Percentiles rank a stretch among this genome's conserved stretches.
phyloP scores from a whole-genome alignment of 148 eudicot genomes.

The Chenopodium suecicum region DNA sequence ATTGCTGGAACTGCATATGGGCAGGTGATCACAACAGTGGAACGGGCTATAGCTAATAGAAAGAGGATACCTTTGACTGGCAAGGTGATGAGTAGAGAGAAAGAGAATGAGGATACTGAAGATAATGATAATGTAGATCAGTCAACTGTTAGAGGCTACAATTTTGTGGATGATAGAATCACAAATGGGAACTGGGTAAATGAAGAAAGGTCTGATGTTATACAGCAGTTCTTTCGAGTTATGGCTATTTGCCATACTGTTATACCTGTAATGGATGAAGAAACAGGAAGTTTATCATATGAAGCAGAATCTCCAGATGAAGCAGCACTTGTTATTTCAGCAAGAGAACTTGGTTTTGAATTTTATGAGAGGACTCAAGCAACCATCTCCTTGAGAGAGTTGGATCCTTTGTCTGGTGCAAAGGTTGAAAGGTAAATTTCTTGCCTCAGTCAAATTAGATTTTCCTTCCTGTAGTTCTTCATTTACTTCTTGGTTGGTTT shows the following conservation, averaged over 20 bases:
- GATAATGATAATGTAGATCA: constrained; percentile 21
- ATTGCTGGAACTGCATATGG: constrained; percentile 69
- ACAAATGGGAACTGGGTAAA: constrained; percentile 50
- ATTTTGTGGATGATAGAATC: constrained; percentile 59
- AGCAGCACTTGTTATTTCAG: constrained; percentile 63
- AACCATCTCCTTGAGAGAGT: constrained; percentile 47
- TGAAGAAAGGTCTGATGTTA: constrained; percentile 43
- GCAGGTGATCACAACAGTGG: constrained; percentile 51
- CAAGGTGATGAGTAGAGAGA: constrained; percentile 24
- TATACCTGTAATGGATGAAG: constrained; percentile 59
- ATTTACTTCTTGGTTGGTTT: not conserved
- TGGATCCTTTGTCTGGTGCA: constrained; percentile 40
- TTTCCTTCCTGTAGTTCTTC: not conserved
- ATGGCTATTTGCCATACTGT: constrained; percentile 70
- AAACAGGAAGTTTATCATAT: constrained; percentile 42
- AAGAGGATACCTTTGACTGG: constrained; percentile 29
- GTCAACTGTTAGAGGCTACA: constrained; percentile 50
- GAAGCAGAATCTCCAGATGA: constrained; percentile 84
- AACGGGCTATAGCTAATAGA: constrained; percentile 49
- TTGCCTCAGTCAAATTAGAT: not conserved
- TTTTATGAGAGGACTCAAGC: constrained; percentile 54
- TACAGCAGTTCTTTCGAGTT: constrained; percentile 50
- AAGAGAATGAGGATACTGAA: not conserved
- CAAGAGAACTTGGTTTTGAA: constrained; percentile 65
- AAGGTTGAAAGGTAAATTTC: constrained; percentile 44